phyloP scores from a whole-genome alignment of 352 stramenopile genomes.

The Phytophthora parvispora region DNA sequence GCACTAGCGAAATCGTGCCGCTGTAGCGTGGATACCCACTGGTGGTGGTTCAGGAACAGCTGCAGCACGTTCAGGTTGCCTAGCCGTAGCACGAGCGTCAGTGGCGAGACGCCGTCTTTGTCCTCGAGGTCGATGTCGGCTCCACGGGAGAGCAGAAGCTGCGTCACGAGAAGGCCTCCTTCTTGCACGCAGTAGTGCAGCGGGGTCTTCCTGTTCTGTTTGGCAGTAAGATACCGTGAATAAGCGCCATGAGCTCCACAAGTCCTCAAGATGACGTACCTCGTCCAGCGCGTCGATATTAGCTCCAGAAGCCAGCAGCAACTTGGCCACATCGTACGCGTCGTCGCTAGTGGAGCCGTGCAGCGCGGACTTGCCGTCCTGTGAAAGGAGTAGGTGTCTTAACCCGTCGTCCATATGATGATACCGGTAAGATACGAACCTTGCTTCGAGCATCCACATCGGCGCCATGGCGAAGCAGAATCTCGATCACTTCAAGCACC shows the following conservation, averaged over 20 bases:
- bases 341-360: conserved; percentile 29
- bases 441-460: conserved; percentile 18
- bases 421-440: no score
- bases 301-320: conserved; percentile 17
- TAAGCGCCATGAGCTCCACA: not conserved
- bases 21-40: conserved; percentile 18
- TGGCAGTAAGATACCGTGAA: not conserved
- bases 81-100: conserved; percentile 13
- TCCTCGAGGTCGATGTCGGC: conserved; percentile 30
- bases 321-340: conserved; percentile 30
- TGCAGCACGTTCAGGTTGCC: conserved; percentile 18
- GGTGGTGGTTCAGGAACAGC: conserved; percentile 37
- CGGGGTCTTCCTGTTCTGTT: conserved; percentile 22
- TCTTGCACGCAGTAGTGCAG: conserved; percentile 33
- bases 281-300: conserved; percentile 17
- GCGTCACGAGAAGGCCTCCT: conserved; percentile 16
- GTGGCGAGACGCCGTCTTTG: conserved; percentile 6
- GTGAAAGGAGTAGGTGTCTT: no score
- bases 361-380: conserved; percentile 38
- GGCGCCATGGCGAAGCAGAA: conserved; percentile 15
- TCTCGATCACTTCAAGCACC: conserved; percentile 11
- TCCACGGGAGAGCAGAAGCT: conserved; percentile 14
- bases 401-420: no score
- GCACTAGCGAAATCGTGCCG: conserved; percentile 17
- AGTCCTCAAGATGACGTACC: conserved; percentile 14